Evolutionary conservation across 2,329 filamentous ascomycete genomes (phyloP).

Genomic region (Colletotrichum brevisporum): DNA sequence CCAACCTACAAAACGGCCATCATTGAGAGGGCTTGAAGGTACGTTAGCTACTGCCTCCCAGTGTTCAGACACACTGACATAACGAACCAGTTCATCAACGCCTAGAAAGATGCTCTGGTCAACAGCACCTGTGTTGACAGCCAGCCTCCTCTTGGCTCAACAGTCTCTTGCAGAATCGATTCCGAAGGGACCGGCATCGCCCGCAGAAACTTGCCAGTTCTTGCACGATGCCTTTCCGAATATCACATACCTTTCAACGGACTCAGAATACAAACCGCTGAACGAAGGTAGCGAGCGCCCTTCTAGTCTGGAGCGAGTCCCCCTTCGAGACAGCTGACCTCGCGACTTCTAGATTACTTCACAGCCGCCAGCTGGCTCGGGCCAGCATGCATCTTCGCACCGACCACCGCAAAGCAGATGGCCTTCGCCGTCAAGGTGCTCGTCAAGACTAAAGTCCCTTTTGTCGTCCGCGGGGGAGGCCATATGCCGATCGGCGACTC

Average conservation of each 20-base stretch:
- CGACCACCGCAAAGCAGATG: not conserved
- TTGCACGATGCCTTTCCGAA: not conserved
- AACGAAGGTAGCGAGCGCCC: not conserved
- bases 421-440: not conserved
- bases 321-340: not conserved
- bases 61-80: too few relatives aligned
- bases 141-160: not conserved
- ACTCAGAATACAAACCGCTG: not conserved
- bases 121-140: too few relatives aligned
- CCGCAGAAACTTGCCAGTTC: not conserved
- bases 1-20: too few relatives aligned
- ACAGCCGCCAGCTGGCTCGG: constrained; percentile 7
- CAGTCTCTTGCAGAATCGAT: not conserved
- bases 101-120: too few relatives aligned
- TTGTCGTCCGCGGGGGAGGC: constrained; percentile 34
- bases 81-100: too few relatives aligned
- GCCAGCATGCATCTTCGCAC: constrained; percentile 19
- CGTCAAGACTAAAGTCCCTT: constrained; percentile 1
- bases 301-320: too few relatives aligned
- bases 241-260: not conserved
- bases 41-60: too few relatives aligned
- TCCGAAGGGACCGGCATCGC: not conserved
- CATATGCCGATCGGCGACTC: constrained; percentile 30
- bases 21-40: too few relatives aligned
- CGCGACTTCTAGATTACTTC: not conserved